Evolutionary conservation across 2,329 filamentous ascomycete genomes (phyloP).

Genomic region (Colletotrichum neosansevieriae): DNA sequence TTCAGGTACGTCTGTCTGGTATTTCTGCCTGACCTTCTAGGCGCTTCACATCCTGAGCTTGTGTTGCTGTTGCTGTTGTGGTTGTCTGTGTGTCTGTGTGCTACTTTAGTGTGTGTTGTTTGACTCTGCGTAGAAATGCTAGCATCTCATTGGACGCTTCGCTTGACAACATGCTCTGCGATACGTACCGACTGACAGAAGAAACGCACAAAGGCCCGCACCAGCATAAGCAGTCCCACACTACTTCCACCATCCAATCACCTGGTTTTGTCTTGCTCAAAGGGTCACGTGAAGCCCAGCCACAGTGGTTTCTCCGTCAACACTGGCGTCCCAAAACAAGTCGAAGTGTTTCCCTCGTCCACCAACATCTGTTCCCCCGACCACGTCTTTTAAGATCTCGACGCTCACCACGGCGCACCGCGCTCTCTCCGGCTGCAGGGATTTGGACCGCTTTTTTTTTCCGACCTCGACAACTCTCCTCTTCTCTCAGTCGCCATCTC

Average conservation of each 20-base stretch:
- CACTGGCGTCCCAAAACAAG: conserved; percentile 31
- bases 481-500: conserved; percentile 13
- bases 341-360: conserved; percentile 23
- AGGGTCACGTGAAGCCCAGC: conserved; percentile 1
- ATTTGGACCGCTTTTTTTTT: conserved; percentile 22
- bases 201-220: background rate
- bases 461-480: conserved; percentile 16
- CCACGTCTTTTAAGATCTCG: conserved; percentile 39
- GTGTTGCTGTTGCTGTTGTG: conserved; percentile 13
- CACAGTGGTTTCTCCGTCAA: conserved; percentile 5
- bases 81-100: background rate
- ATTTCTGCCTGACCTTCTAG: conserved; percentile 23
- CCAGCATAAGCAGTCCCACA: background rate
- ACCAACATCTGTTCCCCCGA: conserved; percentile 29
- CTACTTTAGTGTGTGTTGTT: too few species aligned
- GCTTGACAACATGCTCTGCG: conserved; percentile 7
- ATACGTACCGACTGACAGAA: too few species aligned
- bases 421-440: conserved; percentile 36
- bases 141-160: too few species aligned
- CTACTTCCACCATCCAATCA: background rate
- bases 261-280: too few species aligned
- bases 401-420: conserved; percentile 39
- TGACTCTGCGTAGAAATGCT: too few species aligned
- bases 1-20: background rate
- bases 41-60: background rate